phyloP scores from a whole-genome alignment of 2,329 filamentous ascomycete genomes.

The Hypomyces rosellus region DNA sequence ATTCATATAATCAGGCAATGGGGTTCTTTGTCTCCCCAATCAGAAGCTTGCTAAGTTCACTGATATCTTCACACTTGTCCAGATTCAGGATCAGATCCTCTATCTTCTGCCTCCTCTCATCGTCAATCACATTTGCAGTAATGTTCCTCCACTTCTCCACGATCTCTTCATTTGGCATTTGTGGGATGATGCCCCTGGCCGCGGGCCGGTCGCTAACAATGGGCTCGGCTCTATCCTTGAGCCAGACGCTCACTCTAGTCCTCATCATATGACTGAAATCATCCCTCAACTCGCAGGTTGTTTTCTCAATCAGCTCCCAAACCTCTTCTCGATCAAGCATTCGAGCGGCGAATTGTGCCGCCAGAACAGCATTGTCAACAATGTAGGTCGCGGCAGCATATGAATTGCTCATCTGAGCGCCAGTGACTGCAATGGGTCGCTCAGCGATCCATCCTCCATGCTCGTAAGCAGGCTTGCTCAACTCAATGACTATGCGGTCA shows the following conservation, averaged over 20 bases:
- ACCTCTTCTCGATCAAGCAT: constrained; percentile 28
- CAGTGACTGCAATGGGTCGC: constrained; percentile 27
- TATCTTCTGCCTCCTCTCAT: constrained; percentile 21
- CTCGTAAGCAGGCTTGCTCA: constrained; percentile 22
- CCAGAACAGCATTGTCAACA: constrained; percentile 29
- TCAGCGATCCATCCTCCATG: constrained; percentile 31
- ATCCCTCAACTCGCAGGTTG: constrained; percentile 11
- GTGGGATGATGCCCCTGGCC: constrained; percentile 26
- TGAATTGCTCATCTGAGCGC: constrained; percentile 33
- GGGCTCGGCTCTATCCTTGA: constrained; percentile 14
- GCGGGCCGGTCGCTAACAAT: constrained; percentile 4
- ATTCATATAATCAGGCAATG: background rate
- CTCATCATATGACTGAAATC: constrained; percentile 16
- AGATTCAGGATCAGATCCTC: constrained; percentile 25
- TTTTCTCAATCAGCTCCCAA: constrained; percentile 28
- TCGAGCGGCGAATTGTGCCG: constrained; percentile 24
- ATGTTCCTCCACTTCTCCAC: constrained; percentile 28
- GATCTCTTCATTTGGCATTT: constrained; percentile 31
- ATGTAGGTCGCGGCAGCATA: constrained; percentile 32
- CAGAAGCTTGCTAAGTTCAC: constrained; percentile 4
- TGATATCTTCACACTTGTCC: constrained; percentile 15
- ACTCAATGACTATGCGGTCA: constrained; percentile 23
- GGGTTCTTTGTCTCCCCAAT: background rate
- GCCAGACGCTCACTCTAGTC: constrained; percentile 5
- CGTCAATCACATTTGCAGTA: constrained; percentile 23